These are phyloP conservation scores for Eimeria maxima DNA, from an alignment of 169 alveolate species.

Conservation along the genomic window DNA sequence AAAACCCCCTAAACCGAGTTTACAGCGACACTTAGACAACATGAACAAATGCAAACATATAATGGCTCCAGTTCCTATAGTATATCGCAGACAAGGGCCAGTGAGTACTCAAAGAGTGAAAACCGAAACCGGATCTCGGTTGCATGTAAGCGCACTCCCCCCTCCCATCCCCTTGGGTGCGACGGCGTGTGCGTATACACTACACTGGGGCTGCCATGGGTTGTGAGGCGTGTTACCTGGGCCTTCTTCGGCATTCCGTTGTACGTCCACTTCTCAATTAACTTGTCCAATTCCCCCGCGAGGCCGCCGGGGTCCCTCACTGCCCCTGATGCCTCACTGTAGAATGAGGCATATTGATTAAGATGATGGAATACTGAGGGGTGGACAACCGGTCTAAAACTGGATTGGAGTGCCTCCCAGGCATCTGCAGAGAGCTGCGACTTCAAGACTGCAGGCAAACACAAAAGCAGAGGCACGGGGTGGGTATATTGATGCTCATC, in stretches of 20 bases:
- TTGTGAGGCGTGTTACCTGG: background rate
- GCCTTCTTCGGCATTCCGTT: constrained; percentile 13
- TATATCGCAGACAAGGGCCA: no score
- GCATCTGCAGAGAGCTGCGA: constrained; percentile 27
- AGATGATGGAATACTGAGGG: background rate
- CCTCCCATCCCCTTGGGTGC: no score
- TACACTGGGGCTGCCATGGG: background rate
- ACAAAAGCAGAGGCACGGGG: background rate
- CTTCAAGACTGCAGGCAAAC: background rate
- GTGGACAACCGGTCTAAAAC: constrained; percentile 12
- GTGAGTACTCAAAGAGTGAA: no score
- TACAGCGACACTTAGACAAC: no score
- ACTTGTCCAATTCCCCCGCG: background rate
- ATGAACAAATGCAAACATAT: no score
- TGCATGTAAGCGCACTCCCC: no score
- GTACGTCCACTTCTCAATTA: constrained; percentile 20
- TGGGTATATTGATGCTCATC: background rate
- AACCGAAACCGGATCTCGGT: no score
- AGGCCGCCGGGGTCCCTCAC: background rate
- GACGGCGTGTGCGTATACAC: no score
- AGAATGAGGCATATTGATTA: background rate
- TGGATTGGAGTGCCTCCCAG: constrained; percentile 24
- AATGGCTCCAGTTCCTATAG: no score
- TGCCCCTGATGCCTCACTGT: background rate
- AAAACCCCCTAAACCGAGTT: no score